A percentile compares a stretch with the other conserved stretches of the same genome.
Evolutionary conservation across 23 red algal species (phyloP).

Genomic region (Gracilaria domingensis): DNA sequence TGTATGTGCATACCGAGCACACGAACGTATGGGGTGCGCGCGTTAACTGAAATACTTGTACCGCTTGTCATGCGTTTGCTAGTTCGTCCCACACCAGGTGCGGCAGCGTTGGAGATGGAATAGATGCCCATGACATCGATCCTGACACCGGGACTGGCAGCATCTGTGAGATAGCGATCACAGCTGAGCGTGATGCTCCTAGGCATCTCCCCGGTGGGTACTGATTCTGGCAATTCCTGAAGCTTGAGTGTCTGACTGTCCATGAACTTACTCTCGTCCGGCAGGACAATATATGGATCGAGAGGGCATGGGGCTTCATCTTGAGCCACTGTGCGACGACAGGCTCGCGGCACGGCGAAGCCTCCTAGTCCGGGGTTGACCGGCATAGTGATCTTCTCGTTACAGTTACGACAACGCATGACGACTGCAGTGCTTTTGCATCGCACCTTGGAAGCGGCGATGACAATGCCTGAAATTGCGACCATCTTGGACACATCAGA

Average conservation of each 20-base stretch:
- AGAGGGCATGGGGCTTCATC: constrained; percentile 86
- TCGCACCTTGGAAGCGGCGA: constrained; percentile 84
- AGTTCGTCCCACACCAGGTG: constrained; percentile 35
- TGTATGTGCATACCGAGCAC: constrained; percentile 83
- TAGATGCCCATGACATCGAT: constrained; percentile 89
- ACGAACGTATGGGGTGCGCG: constrained; percentile 84
- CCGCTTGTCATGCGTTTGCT: constrained; percentile 52
- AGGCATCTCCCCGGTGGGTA: constrained; percentile 99
- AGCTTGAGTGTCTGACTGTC: constrained; percentile 96
- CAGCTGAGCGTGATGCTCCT: constrained; percentile 81
- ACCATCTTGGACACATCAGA: constrained; percentile 82
- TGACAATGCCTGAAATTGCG: constrained; percentile 92
- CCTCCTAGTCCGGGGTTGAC: constrained; percentile 93
- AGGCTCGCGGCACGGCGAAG: constrained; percentile 79
- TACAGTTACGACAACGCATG: constrained; percentile 90
- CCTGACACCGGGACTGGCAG: constrained; percentile 85
- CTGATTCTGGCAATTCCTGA: constrained; percentile 97
- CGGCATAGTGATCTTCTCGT: constrained; percentile 71
- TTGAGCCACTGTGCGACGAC: constrained; percentile 60
- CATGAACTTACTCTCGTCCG: constrained; percentile 90
- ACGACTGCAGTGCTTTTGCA: constrained; percentile 81
- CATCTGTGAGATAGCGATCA: constrained; percentile 86
- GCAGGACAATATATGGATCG: constrained; percentile 89
- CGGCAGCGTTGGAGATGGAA: constrained; percentile 74
- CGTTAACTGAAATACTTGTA: constrained; percentile 58